Percentiles rank a stretch among this genome's conserved stretches.
Conservation (phyloP, 257 asterid species). For the Solanum pennellii region DNA sequence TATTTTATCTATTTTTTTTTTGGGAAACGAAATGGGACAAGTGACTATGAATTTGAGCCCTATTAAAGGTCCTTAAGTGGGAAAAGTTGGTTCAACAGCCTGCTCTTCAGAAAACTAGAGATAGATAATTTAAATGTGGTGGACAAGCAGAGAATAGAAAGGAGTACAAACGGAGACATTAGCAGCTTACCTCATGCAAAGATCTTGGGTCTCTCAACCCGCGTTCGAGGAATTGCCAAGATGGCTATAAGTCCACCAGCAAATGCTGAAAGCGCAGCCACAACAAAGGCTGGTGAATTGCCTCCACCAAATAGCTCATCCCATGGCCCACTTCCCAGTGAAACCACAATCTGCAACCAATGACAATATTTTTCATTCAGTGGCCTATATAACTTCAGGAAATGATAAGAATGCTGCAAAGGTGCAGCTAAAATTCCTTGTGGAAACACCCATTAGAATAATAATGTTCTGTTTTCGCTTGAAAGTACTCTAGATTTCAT, state of each 20-base stretch:
- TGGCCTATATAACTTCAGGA: background rate
- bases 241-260: slow-evolving; percentile 64
- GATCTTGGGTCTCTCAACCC: slow-evolving; percentile 51
- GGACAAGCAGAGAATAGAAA: background rate
- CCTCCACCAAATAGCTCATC: slow-evolving; percentile 81
- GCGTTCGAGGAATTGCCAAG: slow-evolving; percentile 71
- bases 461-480: background rate
- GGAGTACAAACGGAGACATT: background rate
- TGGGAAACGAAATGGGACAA: background rate
- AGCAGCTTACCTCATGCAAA: slow-evolving; percentile 35
- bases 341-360: slow-evolving; percentile 51
- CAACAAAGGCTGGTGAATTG: slow-evolving; percentile 65
- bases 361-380: background rate
- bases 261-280: slow-evolving; percentile 56
- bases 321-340: slow-evolving; percentile 75
- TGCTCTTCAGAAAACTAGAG: background rate
- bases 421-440: background rate
- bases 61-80: background rate
- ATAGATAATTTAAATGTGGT: background rate
- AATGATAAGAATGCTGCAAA: background rate
- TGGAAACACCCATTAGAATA: background rate
- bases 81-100: background rate
- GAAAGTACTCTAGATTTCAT: background rate
- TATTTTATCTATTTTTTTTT: background rate
- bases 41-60: background rate